phyloP scores from a whole-genome alignment of 2,329 filamentous ascomycete genomes.

The Monosporascus sp. region DNA sequence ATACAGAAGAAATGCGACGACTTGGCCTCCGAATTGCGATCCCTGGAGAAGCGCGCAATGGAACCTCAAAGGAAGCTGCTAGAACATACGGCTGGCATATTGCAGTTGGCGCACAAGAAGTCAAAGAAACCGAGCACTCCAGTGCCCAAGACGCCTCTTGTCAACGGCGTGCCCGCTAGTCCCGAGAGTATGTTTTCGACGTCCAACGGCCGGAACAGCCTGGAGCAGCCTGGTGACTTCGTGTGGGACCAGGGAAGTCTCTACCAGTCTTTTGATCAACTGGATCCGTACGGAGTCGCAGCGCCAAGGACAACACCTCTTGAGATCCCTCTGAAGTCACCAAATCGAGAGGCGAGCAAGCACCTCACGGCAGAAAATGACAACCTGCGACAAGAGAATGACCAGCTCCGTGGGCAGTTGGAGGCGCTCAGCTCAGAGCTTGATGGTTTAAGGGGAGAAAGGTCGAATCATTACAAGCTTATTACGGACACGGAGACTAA shows the following conservation, averaged over 20 bases:
- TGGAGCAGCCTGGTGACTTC: conserved; percentile 50
- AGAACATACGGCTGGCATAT: conserved; percentile 85
- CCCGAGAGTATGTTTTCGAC: conserved; percentile 73
- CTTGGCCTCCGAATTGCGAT: conserved; percentile 72
- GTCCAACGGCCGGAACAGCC: conserved; percentile 54
- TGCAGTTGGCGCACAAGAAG: conserved; percentile 82
- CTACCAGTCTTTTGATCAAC: conserved; percentile 63
- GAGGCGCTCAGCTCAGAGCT: conserved; percentile 31
- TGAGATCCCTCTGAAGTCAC: conserved; percentile 56
- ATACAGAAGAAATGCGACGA: conserved; percentile 83
- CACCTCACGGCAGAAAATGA: conserved; percentile 45
- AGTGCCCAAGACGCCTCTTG: conserved; percentile 33
- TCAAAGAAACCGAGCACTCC: conserved; percentile 52
- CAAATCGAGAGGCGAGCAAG: conserved; percentile 47
- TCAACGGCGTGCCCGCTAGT: conserved; percentile 63
- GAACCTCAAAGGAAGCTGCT: conserved; percentile 71
- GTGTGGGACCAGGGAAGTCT: conserved; percentile 74
- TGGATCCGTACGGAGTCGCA: conserved; percentile 41
- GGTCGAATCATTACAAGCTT: conserved; percentile 38
- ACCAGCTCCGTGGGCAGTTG: conserved; percentile 29
- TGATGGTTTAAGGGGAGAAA: conserved; percentile 30
- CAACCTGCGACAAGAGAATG: conserved; percentile 41
- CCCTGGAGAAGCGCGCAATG: conserved; percentile 70
- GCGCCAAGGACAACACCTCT: conserved; percentile 38
- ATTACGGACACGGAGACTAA: conserved; percentile 60